phyloP scores from a whole-genome alignment of 2,329 filamentous ascomycete species.

The Aspergillus fumigatus region DNA sequence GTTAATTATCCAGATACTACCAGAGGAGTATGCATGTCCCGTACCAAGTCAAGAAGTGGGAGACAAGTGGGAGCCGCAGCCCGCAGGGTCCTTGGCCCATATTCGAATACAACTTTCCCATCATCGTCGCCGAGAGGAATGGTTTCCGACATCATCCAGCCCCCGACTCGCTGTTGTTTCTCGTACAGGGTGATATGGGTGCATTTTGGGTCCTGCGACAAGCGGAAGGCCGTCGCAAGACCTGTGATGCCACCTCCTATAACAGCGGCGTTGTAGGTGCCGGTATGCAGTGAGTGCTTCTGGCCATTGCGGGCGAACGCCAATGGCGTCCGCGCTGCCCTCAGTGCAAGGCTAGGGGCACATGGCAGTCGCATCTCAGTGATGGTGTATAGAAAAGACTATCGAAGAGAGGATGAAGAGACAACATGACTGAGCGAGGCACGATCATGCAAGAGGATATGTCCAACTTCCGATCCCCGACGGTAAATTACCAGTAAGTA shows the following conservation, averaged over 20 bases:
- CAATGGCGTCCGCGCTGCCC: constrained; percentile 16
- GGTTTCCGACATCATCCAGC: constrained; percentile 72
- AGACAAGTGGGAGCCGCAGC: constrained; percentile 55
- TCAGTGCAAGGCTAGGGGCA: constrained; percentile 18
- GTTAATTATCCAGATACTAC: constrained; percentile 1
- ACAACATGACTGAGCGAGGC: neutral
- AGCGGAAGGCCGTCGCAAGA: constrained; percentile 71
- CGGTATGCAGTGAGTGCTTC: constrained; percentile 16
- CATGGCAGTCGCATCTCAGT: constrained; percentile 27
- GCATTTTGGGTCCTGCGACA: constrained; percentile 63
- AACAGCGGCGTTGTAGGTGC: constrained; percentile 55
- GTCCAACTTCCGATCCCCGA: neutral
- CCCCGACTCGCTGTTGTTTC: constrained; percentile 63
- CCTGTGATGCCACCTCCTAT: constrained; percentile 81
- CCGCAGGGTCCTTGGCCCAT: constrained; percentile 73
- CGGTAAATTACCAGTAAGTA: constrained; percentile 1
- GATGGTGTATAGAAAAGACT: constrained; percentile 1
- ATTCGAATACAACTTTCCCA: constrained; percentile 69
- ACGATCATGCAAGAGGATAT: neutral
- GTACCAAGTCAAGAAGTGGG: constrained; percentile 67
- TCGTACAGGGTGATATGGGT: constrained; percentile 80
- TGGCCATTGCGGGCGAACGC: constrained; percentile 13
- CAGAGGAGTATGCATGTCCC: constrained; percentile 18
- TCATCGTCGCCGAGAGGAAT: constrained; percentile 50
- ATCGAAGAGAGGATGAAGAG: neutral